Evolutionary conservation across 768 basidiomycete genomes (phyloP).

Genomic region (Pholiota molesta): DNA sequence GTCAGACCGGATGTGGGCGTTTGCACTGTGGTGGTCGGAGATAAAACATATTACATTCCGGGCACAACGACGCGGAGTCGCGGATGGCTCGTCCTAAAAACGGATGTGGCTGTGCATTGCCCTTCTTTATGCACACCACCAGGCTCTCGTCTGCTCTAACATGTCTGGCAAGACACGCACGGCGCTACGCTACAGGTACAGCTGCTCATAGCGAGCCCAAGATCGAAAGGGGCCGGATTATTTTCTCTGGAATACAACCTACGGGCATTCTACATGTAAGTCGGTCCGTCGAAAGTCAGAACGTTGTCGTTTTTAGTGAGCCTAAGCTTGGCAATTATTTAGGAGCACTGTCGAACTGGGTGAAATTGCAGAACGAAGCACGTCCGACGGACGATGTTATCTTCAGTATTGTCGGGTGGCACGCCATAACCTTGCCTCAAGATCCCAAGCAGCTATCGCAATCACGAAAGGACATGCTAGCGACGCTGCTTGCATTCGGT

Average conservation of each 20-base stretch:
- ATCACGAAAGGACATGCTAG: slow-evolving; percentile 78
- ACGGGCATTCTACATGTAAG: slow-evolving; percentile 89
- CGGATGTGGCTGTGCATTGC: slow-evolving; percentile 38
- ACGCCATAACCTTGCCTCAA: slow-evolving; percentile 92
- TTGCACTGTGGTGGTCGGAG: slow-evolving; percentile 19
- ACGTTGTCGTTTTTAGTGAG: slow-evolving; percentile 8
- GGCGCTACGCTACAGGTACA: slow-evolving; percentile 22
- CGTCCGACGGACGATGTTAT: slow-evolving; percentile 63
- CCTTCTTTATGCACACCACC: slow-evolving; percentile 11
- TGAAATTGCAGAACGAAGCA: slow-evolving; percentile 69
- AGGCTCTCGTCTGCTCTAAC: slow-evolving; percentile 13
- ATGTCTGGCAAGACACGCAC: slow-evolving; percentile 19
- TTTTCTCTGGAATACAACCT: slow-evolving; percentile 94
- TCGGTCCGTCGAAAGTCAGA: slow-evolving; percentile 8
- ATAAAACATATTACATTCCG: slow-evolving; percentile 22
- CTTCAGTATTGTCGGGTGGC: slow-evolving; percentile 92
- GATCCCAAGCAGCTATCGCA: slow-evolving; percentile 62
- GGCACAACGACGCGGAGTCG: slow-evolving; percentile 1
- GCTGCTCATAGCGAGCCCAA: neutral
- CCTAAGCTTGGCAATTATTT: slow-evolving; percentile 89
- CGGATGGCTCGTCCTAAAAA: slow-evolving; percentile 16
- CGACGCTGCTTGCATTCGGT: slow-evolving; percentile 82
- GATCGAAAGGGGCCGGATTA: slow-evolving; percentile 36
- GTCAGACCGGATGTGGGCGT: slow-evolving; percentile 6
- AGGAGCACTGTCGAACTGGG: slow-evolving; percentile 91